Conservation (phyloP, 108 stramenopile genomes). For the Skeletonema menzelii region DNA sequence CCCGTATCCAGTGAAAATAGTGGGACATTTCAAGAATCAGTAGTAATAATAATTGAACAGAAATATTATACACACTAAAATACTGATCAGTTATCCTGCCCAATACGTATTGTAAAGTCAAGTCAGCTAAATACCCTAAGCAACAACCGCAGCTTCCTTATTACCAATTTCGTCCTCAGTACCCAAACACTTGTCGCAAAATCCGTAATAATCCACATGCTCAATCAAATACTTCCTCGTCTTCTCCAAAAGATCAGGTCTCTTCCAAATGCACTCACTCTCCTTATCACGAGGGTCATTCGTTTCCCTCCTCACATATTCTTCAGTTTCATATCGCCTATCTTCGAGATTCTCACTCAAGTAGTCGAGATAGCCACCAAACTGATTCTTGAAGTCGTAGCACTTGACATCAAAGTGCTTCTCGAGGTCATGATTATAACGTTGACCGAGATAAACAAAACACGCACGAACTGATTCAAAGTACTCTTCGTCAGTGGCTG, state of each 20-base stretch:
- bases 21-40: too few species aligned
- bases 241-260: slow-evolving; percentile 17
- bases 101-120: too few species aligned
- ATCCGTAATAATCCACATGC: slow-evolving; percentile 13
- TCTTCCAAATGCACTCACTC: slow-evolving; percentile 30
- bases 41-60: too few species aligned
- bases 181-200: slow-evolving; percentile 21
- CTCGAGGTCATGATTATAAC: not conserved
- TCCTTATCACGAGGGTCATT: slow-evolving; percentile 16
- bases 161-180: slow-evolving; percentile 12
- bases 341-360: not conserved
- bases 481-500: slow-evolving; percentile 6
- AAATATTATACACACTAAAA: too few species aligned
- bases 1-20: too few species aligned
- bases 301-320: not conserved
- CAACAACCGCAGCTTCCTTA: too few species aligned
- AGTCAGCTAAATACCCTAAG: not conserved
- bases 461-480: slow-evolving; percentile 10
- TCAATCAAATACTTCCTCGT: slow-evolving; percentile 3
- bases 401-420: slow-evolving; percentile 25
- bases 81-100: too few species aligned
- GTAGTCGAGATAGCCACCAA: slow-evolving; percentile 14
- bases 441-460: not conserved
- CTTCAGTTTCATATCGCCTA: slow-evolving; percentile 9
- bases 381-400: slow-evolving; percentile 16